These are phyloP conservation scores for Colletotrichum spinosum DNA, from an alignment of 2,329 filamentous ascomycete genomes.

Conservation along the genomic window DNA sequence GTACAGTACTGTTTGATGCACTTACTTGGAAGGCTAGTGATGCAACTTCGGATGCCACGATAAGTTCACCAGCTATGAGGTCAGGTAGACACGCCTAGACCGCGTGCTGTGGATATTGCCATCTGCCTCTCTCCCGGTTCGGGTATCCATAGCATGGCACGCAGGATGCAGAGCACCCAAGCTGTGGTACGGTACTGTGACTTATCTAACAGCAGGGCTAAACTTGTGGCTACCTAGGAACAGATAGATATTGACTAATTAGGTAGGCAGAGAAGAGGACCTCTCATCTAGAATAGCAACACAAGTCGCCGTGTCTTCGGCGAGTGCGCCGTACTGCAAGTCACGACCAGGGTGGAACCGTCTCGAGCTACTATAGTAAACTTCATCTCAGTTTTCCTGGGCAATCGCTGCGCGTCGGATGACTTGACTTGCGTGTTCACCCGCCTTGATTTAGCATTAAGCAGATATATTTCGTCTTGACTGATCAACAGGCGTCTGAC, in stretches of 20 bases:
- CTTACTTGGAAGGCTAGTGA: neutral
- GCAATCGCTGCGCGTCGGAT: constrained; percentile 15
- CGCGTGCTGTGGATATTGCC: constrained; percentile 18
- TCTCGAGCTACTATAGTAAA: neutral
- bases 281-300: too few species aligned
- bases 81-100: constrained; percentile 20
- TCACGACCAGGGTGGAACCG: too few species aligned
- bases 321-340: too few species aligned
- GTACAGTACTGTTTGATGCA: too few species aligned
- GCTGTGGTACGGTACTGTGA: too few species aligned
- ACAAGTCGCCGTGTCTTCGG: too few species aligned
- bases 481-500: neutral
- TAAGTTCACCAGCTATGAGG: constrained; percentile 24
- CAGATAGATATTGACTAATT: too few species aligned
- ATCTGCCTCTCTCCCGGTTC: neutral
- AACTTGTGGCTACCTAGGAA: too few species aligned
- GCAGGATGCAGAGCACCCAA: too few species aligned
- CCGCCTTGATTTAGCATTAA: constrained; percentile 20
- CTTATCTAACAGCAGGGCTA: too few species aligned
- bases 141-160: too few species aligned
- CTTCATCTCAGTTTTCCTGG: constrained; percentile 8
- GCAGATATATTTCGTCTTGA: constrained; percentile 11
- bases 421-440: constrained; percentile 1
- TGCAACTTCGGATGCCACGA: constrained; percentile 13
- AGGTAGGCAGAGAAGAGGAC: too few species aligned